These are phyloP conservation scores for Rhynchospora tenuis DNA, from an alignment of 176 grass and related monocot species.

Conservation along the genomic window DNA sequence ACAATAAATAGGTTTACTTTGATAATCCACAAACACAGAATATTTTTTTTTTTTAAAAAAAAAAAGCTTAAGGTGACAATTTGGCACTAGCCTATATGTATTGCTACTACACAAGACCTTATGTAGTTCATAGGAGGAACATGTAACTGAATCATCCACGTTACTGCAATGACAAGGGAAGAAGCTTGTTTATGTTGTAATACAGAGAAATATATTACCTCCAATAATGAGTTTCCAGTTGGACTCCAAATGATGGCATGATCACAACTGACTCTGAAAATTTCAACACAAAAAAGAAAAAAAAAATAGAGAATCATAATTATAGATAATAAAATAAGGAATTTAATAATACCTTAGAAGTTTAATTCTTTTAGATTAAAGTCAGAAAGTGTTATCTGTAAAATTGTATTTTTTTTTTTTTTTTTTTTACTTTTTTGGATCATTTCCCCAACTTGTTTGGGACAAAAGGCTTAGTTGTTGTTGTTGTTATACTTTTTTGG, in stretches of 20 bases:
- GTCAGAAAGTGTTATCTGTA: background rate
- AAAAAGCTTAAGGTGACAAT: background rate
- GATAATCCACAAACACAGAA: background rate
- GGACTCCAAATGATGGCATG: constrained; percentile 71
- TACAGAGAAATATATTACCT: constrained; percentile 32
- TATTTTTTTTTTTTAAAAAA: background rate
- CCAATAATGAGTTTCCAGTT: constrained; percentile 69
- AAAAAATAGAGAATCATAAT: background rate
- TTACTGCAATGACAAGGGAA: background rate
- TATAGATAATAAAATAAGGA: background rate
- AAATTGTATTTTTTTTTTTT: too few relatives aligned
- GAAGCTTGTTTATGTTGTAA: background rate
- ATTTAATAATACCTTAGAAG: background rate
- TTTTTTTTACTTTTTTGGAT: too few relatives aligned
- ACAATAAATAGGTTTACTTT: background rate
- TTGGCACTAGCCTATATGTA: background rate
- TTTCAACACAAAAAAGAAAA: background rate
- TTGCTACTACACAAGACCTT: background rate
- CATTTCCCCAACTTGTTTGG: too few relatives aligned
- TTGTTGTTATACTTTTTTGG: too few relatives aligned
- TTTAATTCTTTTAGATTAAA: constrained; percentile 11
- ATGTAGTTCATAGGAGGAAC: background rate
- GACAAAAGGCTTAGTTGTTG: too few relatives aligned
- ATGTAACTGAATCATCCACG: background rate
- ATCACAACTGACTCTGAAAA: constrained; percentile 62